Percentiles rank a stretch among this genome's conserved stretches.
Conservation (phyloP, 1,284 basidiomycete species). For the Porodaedalea pini region DNA sequence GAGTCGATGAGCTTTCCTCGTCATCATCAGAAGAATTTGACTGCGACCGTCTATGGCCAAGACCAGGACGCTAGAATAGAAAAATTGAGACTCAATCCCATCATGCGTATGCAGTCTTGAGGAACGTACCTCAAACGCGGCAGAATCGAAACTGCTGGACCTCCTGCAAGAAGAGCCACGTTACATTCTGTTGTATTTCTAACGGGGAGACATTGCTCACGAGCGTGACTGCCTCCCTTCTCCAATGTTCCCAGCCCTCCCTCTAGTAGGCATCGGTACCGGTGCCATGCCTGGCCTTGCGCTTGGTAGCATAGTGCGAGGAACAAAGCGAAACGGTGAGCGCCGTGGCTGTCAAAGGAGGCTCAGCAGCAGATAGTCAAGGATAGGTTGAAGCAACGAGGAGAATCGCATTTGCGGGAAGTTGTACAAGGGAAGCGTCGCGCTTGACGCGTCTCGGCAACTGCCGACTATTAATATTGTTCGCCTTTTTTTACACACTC, state of each 20-base stretch:
- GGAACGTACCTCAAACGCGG: background rate
- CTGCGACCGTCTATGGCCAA: background rate
- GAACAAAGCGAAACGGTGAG: background rate
- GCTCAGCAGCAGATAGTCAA: too few species aligned
- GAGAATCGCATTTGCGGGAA: too few species aligned
- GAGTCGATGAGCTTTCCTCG: background rate
- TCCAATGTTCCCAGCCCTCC: background rate
- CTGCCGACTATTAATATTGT: background rate
- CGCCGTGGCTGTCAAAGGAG: too few species aligned
- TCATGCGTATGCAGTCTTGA: background rate
- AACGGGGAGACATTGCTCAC: background rate
- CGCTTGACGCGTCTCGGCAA: conserved; percentile 3
- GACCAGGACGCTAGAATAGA: background rate
- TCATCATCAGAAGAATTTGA: background rate
- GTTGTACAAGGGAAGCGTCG: too few species aligned
- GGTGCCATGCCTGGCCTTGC: background rate
- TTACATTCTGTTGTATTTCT: background rate
- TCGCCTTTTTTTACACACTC: too few species aligned
- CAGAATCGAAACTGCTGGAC: conserved; percentile 12
- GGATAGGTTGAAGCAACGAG: too few species aligned
- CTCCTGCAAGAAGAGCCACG: background rate
- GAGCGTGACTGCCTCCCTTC: conserved; percentile 7
- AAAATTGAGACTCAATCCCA: too few species aligned
- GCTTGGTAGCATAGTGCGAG: background rate
- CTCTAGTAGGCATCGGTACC: background rate